Conservation (phyloP, 225 moss, liverwort and hornwort species). For the Takakia lepidozioides region DNA sequence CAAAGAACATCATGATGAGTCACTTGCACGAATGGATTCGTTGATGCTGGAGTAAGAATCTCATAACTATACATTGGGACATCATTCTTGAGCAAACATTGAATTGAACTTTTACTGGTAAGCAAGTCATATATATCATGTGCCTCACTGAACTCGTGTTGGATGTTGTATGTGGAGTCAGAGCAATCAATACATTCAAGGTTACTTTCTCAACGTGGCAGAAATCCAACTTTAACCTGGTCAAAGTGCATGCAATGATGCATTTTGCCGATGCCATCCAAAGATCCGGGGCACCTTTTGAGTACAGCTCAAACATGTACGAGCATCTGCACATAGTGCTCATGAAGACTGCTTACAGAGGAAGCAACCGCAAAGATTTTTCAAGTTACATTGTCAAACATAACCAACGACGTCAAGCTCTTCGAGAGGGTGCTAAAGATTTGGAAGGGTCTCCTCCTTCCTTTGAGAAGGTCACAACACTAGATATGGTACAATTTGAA, state of each 20-base stretch:
- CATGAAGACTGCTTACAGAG: not conserved
- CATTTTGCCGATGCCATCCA: not conserved
- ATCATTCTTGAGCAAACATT: too few species aligned
- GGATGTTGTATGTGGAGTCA: too few species aligned
- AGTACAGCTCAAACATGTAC: not conserved
- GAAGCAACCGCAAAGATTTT: not conserved
- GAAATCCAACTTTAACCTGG: not conserved
- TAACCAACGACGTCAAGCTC: not conserved
- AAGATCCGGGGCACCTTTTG: not conserved
- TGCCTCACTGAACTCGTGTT: too few species aligned
- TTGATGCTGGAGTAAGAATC: too few species aligned
- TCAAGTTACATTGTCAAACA: not conserved
- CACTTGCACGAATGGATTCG: too few species aligned
- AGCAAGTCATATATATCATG: too few species aligned
- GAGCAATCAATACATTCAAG: too few species aligned
- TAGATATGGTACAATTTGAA: not conserved
- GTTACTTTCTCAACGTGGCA: not conserved
- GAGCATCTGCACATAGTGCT: constrained; percentile 2
- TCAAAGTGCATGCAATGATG: constrained; percentile 3
- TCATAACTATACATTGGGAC: too few species aligned
- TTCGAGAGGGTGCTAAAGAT: not conserved
- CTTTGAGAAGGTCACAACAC: not conserved
- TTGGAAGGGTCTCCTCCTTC: not conserved
- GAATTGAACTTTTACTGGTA: too few species aligned
- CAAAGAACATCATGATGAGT: too few species aligned